phyloP scores from a whole-genome alignment of 2,329 filamentous ascomycete genomes.

The Aspergillus sp. region DNA sequence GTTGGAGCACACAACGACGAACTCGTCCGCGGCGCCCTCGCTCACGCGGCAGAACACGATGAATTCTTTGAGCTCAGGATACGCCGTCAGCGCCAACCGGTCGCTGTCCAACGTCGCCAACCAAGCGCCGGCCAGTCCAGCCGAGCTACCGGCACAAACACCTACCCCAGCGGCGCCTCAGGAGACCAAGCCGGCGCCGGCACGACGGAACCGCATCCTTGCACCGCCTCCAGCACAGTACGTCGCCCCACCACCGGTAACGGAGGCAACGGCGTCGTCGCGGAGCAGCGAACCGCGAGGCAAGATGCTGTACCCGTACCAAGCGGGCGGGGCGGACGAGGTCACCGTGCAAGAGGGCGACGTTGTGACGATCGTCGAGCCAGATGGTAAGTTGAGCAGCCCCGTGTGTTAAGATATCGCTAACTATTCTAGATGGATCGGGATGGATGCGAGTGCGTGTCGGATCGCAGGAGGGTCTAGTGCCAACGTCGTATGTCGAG shows the following conservation, averaged over 20 bases:
- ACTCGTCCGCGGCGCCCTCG: conserved; percentile 59
- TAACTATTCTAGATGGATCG: conserved; percentile 65
- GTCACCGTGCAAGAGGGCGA: conserved; percentile 74
- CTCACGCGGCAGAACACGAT: conserved; percentile 82
- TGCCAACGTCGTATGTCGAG: conserved; percentile 84
- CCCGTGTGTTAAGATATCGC: background rate
- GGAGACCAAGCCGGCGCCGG: conserved; percentile 24
- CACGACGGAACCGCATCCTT: conserved; percentile 68
- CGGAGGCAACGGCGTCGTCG: conserved; percentile 34
- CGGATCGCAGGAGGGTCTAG: conserved; percentile 72
- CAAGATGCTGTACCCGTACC: conserved; percentile 87
- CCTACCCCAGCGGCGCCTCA: background rate
- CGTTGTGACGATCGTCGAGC: conserved; percentile 74
- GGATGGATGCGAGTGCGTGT: conserved; percentile 86
- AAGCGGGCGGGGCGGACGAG: conserved; percentile 77
- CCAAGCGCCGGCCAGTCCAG: conserved; percentile 51
- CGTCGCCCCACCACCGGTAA: conserved; percentile 61
- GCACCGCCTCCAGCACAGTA: conserved; percentile 85
- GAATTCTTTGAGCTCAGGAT: conserved; percentile 85
- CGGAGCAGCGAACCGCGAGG: conserved; percentile 60
- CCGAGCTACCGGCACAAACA: conserved; percentile 40
- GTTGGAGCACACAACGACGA: conserved; percentile 28
- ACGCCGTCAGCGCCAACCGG: conserved; percentile 72
- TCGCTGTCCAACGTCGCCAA: conserved; percentile 64
- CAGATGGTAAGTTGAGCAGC: conserved; percentile 71